These are phyloP conservation scores for Podaxis rugospora DNA, from an alignment of 768 basidiomycete genomes.

Conservation along the genomic window DNA sequence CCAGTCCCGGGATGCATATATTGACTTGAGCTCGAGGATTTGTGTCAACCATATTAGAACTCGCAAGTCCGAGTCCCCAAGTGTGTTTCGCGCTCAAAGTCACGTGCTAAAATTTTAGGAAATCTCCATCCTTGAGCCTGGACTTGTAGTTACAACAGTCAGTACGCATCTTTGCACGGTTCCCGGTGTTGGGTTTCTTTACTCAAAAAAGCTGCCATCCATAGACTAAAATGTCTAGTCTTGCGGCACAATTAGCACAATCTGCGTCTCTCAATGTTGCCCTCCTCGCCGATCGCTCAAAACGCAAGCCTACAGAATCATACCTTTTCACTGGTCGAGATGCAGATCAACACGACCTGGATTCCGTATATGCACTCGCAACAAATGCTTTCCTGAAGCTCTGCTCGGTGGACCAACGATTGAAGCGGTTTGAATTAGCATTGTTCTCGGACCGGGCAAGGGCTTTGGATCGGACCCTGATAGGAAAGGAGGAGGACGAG, in stretches of 20 bases:
- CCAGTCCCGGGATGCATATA: no score
- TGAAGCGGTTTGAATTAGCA: conserved; percentile 59
- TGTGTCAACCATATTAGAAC: no score
- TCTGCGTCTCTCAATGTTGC: conserved; percentile 75
- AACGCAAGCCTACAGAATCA: conserved; percentile 64
- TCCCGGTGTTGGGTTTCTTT: background rate
- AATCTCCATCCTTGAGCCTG: no score
- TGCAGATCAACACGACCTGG: conserved; percentile 82
- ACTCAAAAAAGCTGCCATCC: background rate
- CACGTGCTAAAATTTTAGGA: no score
- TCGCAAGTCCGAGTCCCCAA: no score
- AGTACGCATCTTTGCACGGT: no score
- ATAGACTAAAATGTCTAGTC: conserved; percentile 46
- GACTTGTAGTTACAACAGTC: no score
- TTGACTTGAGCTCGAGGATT: no score
- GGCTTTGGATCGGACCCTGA: conserved; percentile 72
- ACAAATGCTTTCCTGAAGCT: conserved; percentile 77
- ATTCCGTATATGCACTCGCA: conserved; percentile 79
- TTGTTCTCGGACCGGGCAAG: conserved; percentile 82
- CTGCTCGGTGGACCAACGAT: conserved; percentile 49
- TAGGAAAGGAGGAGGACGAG: conserved; percentile 55
- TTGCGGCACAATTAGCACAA: conserved; percentile 78
- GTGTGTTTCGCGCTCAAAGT: no score
- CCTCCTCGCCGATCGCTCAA: conserved; percentile 61
- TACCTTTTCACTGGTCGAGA: conserved; percentile 86